Evolutionary conservation across 441 rosid species (phyloP), one percentile per base, ranked within the genome.

Genomic region (Dalechampia spathulata): DNA sequence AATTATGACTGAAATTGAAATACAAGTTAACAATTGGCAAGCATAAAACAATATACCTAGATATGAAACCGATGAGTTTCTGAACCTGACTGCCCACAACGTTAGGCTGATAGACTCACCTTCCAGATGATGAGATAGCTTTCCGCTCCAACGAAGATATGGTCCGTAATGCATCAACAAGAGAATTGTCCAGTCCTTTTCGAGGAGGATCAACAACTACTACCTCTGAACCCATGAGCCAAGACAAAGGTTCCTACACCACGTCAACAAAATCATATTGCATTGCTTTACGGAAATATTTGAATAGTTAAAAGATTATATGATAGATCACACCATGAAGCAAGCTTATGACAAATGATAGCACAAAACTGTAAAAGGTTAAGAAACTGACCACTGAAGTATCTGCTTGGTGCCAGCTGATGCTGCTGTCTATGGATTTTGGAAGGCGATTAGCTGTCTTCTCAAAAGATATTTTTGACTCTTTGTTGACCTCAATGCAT

Each of bases 351-450:
- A 30, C 34, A 30, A 30, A 39, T 14, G 19, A 38, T 22, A 37
- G 30, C 46, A 51, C 5, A 52, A 27, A 57, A n/a, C 27, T 17
- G 57, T 44, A 56, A 43, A 40, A 49, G 42, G 60, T 23, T 47
- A 41, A 49, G 52, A 30, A 26, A 69, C 82, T 75, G 41, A 85
- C 88, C 44, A 34, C 40, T 58, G 92, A 84, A 71, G 96, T 73
- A 70, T 92, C 95, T 44, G 94, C 94, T 60, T 74, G 85, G 61
- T 92, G 86, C 98, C 98, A 92, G 66, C 86, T 86, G 76, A 92
- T 81, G 81, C 78, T 77, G 72, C 90, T 52, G 60, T 83, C 80
- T 38, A 78, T 32, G 20, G 80, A 77, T 43, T 72, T 80, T 8
- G 94, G 95, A 73, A 92, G 71, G 64, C 96, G 90, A 62, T 78